Evolutionary conservation across 2,329 filamentous ascomycete species (phyloP).

Genomic region (Trichophyton equinum): DNA sequence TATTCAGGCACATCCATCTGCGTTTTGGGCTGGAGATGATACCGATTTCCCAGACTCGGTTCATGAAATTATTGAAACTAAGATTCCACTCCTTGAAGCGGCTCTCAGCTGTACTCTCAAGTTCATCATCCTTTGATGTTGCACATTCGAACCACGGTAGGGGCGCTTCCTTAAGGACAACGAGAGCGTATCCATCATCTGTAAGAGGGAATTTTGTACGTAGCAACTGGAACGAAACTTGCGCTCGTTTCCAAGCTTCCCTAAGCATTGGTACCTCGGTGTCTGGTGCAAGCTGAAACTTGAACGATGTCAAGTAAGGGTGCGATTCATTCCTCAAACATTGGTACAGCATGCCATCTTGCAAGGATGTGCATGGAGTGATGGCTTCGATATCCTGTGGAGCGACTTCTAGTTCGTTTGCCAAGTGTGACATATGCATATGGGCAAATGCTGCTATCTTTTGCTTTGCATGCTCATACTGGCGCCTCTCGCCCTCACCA

Average conservation of each 20-base stretch:
- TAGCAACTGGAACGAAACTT: conserved; percentile 49
- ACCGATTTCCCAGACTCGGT: conserved; percentile 24
- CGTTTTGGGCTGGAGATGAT: conserved; percentile 18
- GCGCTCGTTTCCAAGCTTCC: conserved; percentile 45
- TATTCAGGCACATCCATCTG: conserved; percentile 46
- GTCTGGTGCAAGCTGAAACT: conserved; percentile 40
- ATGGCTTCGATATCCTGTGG: conserved; percentile 54
- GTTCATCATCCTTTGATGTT: conserved; percentile 18
- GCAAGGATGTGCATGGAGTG: conserved; percentile 70
- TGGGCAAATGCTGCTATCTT: conserved; percentile 52
- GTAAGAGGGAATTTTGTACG: conserved; percentile 62
- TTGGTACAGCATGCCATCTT: conserved; percentile 72
- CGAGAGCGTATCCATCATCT: conserved; percentile 63
- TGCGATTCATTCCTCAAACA: conserved; percentile 45
- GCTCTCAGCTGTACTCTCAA: conserved; percentile 25
- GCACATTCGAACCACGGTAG: conserved; percentile 36
- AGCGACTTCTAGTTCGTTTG: conserved; percentile 40
- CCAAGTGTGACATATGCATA: conserved; percentile 43
- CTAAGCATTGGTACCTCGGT: conserved; percentile 40
- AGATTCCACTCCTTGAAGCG: conserved; percentile 42
- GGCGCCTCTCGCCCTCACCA: conserved; percentile 10
- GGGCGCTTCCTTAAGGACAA: conserved; percentile 40
- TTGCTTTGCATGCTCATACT: conserved; percentile 44
- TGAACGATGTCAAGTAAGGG: conserved; percentile 69
- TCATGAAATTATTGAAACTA: conserved; percentile 35